Base-by-base conservation (phyloP, 2,329 filamentous ascomycete genomes). In the Monosporascus sp. region DNA sequence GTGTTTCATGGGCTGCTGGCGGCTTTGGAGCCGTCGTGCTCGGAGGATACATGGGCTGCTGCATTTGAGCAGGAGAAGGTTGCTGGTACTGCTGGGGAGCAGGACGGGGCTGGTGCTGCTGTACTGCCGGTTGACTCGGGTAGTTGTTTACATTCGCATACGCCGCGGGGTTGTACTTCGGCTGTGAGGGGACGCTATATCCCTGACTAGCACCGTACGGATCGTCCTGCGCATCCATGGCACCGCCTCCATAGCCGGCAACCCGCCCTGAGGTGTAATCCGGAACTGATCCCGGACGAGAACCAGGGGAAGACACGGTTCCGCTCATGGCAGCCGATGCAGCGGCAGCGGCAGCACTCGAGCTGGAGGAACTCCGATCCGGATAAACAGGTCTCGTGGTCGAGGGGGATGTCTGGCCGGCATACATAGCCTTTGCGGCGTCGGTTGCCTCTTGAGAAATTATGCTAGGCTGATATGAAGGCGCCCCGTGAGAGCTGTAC, bases 91-190 rank as follows among this genome's bases (percentile, higher is more conserved):
- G 71, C 45, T 65, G 68, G 42, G 58, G 59, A 46, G 42, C 39
- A 42, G 71, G 69, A 34, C 70, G 72, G 55, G 61, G 67, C 53
- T 74, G 72, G 51, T 72, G 72, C 34, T 68, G 68, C 25, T 66
- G 64, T 47, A 71, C 65, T 55, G 75, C 73, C 44, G 74, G 73
- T 49, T 70, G 71, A 52, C 58, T 63, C 45, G 69, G 71, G 59
- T 79, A 84, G 50, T 70, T 75, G 62, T 74, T 79, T 60, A 83
- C 79, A 64, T 79, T 83, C 54, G 85, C 87, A 67, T 92, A 94
- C 57, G 86, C 86, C 24, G 83, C 83, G 27, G 89, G 89, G 66
- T 94, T 89, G 68, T 94, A 94, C 60, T 83, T 83, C 41, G 83
- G 76, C 60, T 86, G 83, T 56, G 65, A 62, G 42, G 65, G 63